Base-by-base conservation (phyloP, 805 yeast genomes). In the Schwanniomyces polymorphus region DNA sequence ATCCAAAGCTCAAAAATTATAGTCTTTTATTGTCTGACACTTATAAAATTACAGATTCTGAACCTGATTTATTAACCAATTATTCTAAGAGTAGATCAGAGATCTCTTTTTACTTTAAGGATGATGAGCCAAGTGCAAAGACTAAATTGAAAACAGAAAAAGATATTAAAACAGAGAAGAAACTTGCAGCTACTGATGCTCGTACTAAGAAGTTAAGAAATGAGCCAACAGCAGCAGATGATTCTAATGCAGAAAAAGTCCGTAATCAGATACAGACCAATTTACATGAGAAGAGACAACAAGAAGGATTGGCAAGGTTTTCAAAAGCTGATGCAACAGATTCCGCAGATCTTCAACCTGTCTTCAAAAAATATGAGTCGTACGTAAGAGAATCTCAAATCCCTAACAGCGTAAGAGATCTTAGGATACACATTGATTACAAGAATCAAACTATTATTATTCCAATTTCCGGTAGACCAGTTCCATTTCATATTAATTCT, bases 391-490 rank as follows among this genome's bases (percentile, higher is more conserved):
- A 92, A 63, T 76, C 94, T 3, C 98, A 94, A 74, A 85, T 92
- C 52, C 98, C 99, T 35, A 69, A 75, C 31, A 80, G 80, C 57
- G 95, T 91, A 16, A 82, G 85, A 59, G 97, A 91, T 63, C 75
- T 94, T 64, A 84, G 84, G 61, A 83, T 92, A 50, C 91, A 86
- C 63, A 91, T 94, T 48, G 99, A 92, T 64, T 77, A 82, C 64
- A 89, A 88, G 60, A 80, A 87, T 48, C 97, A 91, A 68, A 88
- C 97, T 1, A 86, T 92, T 46, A 81, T 92, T 50, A 72, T 92
- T 49, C 99, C 99, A 43, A 86, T 92, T 48, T 81, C 86, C 59
- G 99, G 99, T 52, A 80, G 98, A 60, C 97, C 98, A 1, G 98
- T 94, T 44, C 99, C 99, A 21, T 92, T 94, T 76, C 99, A 92